Conservation (phyloP, 225 moss, liverwort and hornwort species). For the Ulota crispa region DNA sequence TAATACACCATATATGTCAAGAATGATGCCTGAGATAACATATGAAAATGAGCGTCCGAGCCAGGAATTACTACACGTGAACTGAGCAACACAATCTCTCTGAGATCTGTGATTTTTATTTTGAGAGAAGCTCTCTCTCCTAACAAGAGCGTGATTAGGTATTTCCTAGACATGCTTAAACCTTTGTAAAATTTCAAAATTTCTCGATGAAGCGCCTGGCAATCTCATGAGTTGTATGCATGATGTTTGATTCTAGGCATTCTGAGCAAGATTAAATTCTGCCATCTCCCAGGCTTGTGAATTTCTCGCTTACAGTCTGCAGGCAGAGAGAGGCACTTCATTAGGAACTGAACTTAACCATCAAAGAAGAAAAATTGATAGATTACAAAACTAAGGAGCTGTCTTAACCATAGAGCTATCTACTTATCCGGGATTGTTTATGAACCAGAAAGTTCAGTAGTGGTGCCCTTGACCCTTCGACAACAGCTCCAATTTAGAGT, state of each 20-base stretch:
- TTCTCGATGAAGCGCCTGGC: slow-evolving; percentile 89
- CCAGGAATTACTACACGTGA: not conserved
- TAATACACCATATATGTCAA: not conserved
- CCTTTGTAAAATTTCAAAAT: slow-evolving; percentile 81
- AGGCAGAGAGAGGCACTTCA: slow-evolving; percentile 5
- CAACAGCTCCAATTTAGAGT: no score
- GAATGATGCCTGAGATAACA: not conserved
- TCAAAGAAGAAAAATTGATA: not conserved
- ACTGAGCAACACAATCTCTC: not conserved
- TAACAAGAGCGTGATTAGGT: slow-evolving; percentile 96
- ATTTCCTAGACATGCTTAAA: slow-evolving; percentile 80
- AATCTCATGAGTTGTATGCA: slow-evolving; percentile 87
- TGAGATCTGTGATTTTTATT: not conserved
- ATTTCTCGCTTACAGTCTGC: slow-evolving; percentile 68
- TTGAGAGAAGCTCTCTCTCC: slow-evolving; percentile 86
- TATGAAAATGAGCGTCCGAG: not conserved
- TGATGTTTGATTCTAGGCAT: slow-evolving; percentile 76
- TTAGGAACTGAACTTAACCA: not conserved
- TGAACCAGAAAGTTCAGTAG: no score
- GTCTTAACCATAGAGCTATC: no score
- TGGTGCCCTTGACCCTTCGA: no score
- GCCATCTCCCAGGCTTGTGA: slow-evolving; percentile 77
- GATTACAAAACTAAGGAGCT: not conserved
- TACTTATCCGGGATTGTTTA: no score
- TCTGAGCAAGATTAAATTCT: slow-evolving; percentile 85